Base-by-base conservation (phyloP, 768 basidiomycete genomes). In the Obba rivulosa region DNA sequence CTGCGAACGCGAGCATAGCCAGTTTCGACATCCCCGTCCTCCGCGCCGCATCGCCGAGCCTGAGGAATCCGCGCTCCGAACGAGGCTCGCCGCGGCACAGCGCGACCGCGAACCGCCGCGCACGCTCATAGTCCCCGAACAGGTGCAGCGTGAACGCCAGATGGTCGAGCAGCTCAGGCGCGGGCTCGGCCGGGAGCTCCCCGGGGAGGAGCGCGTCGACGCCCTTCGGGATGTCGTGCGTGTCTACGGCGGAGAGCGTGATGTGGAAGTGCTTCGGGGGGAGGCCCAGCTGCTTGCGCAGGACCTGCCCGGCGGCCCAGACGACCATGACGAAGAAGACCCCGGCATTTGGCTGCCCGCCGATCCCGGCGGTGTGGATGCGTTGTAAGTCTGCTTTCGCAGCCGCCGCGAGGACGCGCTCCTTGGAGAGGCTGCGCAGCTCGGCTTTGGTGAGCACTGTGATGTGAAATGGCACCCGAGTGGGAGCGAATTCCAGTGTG, bases 251-350 rank as follows among this genome's bases (percentile, higher is more conserved):
- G 11, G 76, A 72, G 10, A 81, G 64, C 7, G 73, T 74, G 56
- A 80, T 73, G 57, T 80, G 75, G 54, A 81, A 81, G n/a, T 78
- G 66, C 58, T 75, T 77, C 3, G 74, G 71, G 17, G 72, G 66
- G 7, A 81, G 67, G 2, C 76, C 75, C 10, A 75, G 62, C 34
- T 66, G 65, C 56, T 74, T 79, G 3, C 79, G 72, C 25, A 76
- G 58, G 18, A 67, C 65, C 51, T 81, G 77, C 5, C 76, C 79
- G 10, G 71, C 69, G 22, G 76, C 75, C 77, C 79, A 80, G 2
- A 80, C 64, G n/a, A 80, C 62, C 8, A 78, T 72, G 16, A 76
- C 67, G 56, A 75, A 81, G 50, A 51, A 53, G 61, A 69, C n/a
- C 2, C 53, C 53, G 1, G 43, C 37, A 9, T 54, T 46, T 14